Base-by-base conservation (phyloP, 1,284 basidiomycete genomes). In the Rhizoctonia solani region DNA sequence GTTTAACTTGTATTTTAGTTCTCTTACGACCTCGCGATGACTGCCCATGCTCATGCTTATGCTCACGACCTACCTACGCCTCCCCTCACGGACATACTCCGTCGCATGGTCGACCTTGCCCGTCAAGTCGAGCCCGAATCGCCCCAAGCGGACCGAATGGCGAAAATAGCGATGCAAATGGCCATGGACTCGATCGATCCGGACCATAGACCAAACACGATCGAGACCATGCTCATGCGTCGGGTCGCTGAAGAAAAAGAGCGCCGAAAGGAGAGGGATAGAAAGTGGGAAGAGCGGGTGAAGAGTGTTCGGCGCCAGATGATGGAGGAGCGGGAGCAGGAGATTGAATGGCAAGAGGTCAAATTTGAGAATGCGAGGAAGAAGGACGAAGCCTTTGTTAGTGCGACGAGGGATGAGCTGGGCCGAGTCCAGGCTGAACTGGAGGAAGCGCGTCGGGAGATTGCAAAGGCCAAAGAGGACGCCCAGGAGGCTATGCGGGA, bases 321-420 rank as follows among this genome's bases (percentile, higher is more conserved):
- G 37, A 3, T 14, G 50, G 49, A 65, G 23, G 61, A 65, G 27
- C 21, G 49, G 37, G 49, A 65, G 23, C 34, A 65, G 50, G 61
- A 34, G 9, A 32, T 49, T n/a, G 39, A 29, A 9, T 39, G 19
- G 21, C 47, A 65, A 29, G 61, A 65, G n/a, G 23, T 25, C 30
- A 53, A 65, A 23, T 34, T 34, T 25, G 61, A 65, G 39, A 25
- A 2, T 16, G 37, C 11, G 23, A 19, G 50, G 49, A 27, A 42
- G 23, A 32, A 25, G 16, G 49, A 53, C 25, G 47, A 65, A 14
- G 49, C 34, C 14, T 37, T 41, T 21, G 49, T n/a, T 16, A 16
- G 16, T 21, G 1, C 34, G 1, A 14, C 34, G 30, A 32, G 39
- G 23, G 19, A 46, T 23, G 61, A 39, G 8, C 14, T n/a, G 61